These are phyloP conservation scores for Santalum album DNA, from an alignment of 164 flowering plant genomes.

Conservation along the genomic window DNA sequence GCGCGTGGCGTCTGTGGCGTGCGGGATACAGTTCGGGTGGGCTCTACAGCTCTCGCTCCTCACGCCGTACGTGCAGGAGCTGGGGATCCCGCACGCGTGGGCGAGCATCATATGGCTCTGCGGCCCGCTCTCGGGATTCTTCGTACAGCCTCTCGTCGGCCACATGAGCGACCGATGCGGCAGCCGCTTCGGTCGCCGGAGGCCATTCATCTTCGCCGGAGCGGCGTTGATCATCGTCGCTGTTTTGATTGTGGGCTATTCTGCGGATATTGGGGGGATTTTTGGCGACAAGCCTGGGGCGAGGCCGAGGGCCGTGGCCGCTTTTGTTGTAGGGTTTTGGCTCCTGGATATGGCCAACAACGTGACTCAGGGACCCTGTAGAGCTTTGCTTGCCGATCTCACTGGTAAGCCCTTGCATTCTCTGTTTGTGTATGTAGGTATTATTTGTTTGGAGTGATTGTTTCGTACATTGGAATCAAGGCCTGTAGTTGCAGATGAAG, in stretches of 20 bases:
- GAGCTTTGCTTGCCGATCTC: constrained; percentile 94
- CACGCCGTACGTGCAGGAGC: constrained; percentile 95
- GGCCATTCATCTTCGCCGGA: constrained; percentile 75
- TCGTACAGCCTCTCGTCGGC: constrained; percentile 91
- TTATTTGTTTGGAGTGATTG: too few relatives aligned
- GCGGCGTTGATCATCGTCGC: constrained; percentile 41
- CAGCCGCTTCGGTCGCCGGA: constrained; percentile 70
- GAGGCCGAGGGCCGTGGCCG: constrained; percentile 53
- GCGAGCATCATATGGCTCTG: constrained; percentile 93
- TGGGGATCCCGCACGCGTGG: constrained; percentile 89
- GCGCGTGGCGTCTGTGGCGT: constrained; percentile 69
- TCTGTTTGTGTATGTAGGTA: neutral
- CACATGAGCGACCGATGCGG: constrained; percentile 75
- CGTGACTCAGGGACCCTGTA: constrained; percentile 86
- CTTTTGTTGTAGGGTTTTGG: constrained; percentile 89
- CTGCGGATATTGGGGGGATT: constrained; percentile 77
- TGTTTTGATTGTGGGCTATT: constrained; percentile 54
- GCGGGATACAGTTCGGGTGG: constrained; percentile 98
- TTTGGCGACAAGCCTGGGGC: constrained; percentile 47
- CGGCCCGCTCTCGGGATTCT: constrained; percentile 85
- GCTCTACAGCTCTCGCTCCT: constrained; percentile 88
- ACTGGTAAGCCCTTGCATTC: constrained; percentile 37
- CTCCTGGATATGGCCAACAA: constrained; percentile 90
- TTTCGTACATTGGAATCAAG: neutral
- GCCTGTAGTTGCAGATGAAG: neutral